These are phyloP conservation scores for Backusella sp. DNA, from an alignment of 192 early-diverging fungal species.

Conservation along the genomic window DNA sequence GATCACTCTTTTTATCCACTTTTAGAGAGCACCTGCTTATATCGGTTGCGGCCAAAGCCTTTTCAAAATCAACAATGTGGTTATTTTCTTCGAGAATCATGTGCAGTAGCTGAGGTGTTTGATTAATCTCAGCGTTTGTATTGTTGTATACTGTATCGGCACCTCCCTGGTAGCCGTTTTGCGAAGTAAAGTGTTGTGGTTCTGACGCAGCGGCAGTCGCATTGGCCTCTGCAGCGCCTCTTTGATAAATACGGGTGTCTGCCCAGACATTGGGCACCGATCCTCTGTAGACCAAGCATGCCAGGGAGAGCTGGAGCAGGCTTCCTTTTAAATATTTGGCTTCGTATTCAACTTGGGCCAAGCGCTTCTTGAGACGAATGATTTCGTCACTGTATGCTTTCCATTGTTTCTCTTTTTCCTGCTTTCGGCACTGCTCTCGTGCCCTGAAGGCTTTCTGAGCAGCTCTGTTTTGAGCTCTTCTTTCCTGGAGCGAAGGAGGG, in stretches of 20 bases:
- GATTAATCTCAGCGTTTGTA: not conserved
- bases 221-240: not conserved
- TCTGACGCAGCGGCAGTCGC: not conserved
- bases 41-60: not conserved
- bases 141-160: not conserved
- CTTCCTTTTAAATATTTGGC: slow-evolving; percentile 16
- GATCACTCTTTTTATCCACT: not conserved
- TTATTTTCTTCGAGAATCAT: slow-evolving; percentile 10
- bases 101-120: slow-evolving; percentile 3
- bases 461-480: slow-evolving; percentile 32
- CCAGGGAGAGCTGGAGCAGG: slow-evolving; percentile 14
- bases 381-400: slow-evolving; percentile 14
- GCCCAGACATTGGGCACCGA: slow-evolving; percentile 16
- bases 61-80: slow-evolving; percentile 8
- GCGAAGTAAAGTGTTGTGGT: not conserved
- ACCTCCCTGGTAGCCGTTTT: not conserved
- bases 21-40: not conserved
- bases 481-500: slow-evolving; percentile 28
- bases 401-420: slow-evolving; percentile 21
- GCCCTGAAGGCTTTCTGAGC: slow-evolving; percentile 31
- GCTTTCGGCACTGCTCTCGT: slow-evolving; percentile 22
- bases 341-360: slow-evolving; percentile 17
- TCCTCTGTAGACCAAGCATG: slow-evolving; percentile 10
- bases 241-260: slow-evolving; percentile 5
- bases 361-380: not conserved